A percentile compares a stretch with the other conserved stretches of the same genome.
These are phyloP conservation scores for Anthostomella pinea DNA, from an alignment of 2,329 filamentous ascomycete genomes.

Conservation along the genomic window DNA sequence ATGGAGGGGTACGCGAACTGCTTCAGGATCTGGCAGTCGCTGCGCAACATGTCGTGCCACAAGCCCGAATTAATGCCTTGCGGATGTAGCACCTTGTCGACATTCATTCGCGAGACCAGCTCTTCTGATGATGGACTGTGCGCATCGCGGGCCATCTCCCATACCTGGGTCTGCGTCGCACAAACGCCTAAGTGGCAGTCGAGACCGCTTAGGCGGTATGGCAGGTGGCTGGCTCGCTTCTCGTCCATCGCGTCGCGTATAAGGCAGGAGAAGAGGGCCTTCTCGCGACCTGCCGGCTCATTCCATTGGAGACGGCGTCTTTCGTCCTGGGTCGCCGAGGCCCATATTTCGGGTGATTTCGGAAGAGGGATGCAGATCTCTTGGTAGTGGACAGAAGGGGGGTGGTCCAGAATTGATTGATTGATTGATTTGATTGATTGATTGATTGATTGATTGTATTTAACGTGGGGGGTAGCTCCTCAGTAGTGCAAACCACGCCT, in stretches of 20 bases:
- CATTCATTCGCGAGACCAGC: conserved; percentile 5
- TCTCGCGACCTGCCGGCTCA: conserved; percentile 19
- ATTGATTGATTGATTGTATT: too few species aligned
- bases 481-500: too few species aligned
- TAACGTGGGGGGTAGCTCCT: too few species aligned
- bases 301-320: conserved; percentile 18
- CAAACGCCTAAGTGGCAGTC: conserved; percentile 19
- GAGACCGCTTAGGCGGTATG: conserved; percentile 16
- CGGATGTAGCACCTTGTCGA: neutral
- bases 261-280: conserved; percentile 20
- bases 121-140: conserved; percentile 19
- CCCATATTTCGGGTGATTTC: conserved; percentile 16
- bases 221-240: conserved; percentile 5
- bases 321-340: conserved; percentile 13
- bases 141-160: conserved; percentile 16
- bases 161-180: conserved; percentile 13
- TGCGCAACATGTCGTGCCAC: conserved; percentile 7
- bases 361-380: conserved; percentile 19
- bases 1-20: neutral
- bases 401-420: conserved; percentile 19
- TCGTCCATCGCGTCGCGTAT: conserved; percentile 16
- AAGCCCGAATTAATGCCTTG: conserved; percentile 7
- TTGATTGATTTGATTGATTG: too few species aligned
- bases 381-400: conserved; percentile 16
- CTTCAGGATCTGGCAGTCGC: conserved; percentile 8